Base-by-base conservation (phyloP, 305 asterid genomes). In the Fraxinus angustifolia region DNA sequence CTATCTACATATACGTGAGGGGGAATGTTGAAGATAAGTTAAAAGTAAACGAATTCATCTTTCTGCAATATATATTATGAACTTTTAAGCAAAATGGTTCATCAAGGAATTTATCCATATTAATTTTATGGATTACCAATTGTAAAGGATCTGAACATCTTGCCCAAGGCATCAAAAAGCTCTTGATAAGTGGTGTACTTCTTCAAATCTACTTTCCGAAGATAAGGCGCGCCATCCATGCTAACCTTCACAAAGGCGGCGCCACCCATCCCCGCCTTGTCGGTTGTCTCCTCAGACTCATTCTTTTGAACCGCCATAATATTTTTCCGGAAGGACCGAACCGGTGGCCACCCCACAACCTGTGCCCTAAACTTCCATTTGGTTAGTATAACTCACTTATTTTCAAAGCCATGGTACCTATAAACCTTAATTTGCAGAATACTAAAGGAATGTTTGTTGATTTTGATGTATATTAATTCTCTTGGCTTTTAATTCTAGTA, bases 291-390 rank as follows among this genome's bases (percentile, higher is more conserved):
- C 75, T 85, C 90, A 34, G 88, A 3, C 48, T 75, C 86, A 56
- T 40, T 85, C 87, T 87, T 84, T 87, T 88, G 90, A 62, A 83
- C 90, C 73, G 89, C 87, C 84, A 90, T 72, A 35, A 84, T 85
- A 62, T 90, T 92, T 80, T 89, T 93, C 84, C 97, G 85, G 90
- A 84, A 91, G 5, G 95, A 87, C 77, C 98, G 80, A 38, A 95
- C 97, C 34, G 99, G 99, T 77, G 99, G 99, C 99, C 99, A 95
- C 14, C 99, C 99, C n/a, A 95, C 96, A 1, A 95, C 97, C 88
- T 93, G 99, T 83, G 92, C 93, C 94, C 98, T 95, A 88, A 76
- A 84, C 12, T 36, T 23, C 11, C 74, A 70, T 11, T 14, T 6
- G 38, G 4, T 35, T 23, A 73, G 23, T 16, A 28, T 14, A n/a